Percentiles rank a stretch among this genome's conserved stretches.
phyloP scores from a whole-genome alignment of 768 basidiomycete species.

The Serpula lacrymans region DNA sequence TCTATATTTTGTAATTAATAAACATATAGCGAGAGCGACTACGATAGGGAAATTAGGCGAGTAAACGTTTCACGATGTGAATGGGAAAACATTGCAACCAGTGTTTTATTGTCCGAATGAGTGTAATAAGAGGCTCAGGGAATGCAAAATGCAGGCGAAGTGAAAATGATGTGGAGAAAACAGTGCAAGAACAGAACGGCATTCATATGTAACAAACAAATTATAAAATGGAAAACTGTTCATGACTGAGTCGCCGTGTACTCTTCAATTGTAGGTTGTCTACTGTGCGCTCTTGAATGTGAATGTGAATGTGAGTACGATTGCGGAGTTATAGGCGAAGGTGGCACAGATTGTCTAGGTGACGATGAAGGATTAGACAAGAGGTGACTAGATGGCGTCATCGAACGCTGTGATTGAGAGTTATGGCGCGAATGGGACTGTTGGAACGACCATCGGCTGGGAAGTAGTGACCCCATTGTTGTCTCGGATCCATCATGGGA shows the following conservation, averaged over 20 bases:
- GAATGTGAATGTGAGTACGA: conserved; percentile 20
- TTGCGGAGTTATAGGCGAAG: no score
- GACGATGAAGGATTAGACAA: conserved; percentile 22
- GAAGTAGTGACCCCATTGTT: conserved; percentile 31
- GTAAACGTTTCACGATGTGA: no score
- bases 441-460: conserved; percentile 30
- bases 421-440: conserved; percentile 27
- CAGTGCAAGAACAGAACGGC: not conserved
- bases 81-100: conserved; percentile 5
- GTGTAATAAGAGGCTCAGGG: conserved; percentile 1
- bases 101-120: conserved; percentile 8
- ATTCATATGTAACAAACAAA: conserved; percentile 4
- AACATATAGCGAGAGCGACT: no score
- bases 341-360: conserved; percentile 26
- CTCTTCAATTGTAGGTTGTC: conserved; percentile 31
- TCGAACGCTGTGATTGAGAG: conserved; percentile 31
- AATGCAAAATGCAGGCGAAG: conserved; percentile 1
- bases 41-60: no score
- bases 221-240: not conserved
- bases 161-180: conserved; percentile 1
- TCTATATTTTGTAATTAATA: no score
- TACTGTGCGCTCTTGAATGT: conserved; percentile 24
- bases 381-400: conserved; percentile 8
- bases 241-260: conserved; percentile 10
- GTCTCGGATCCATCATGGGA: conserved; percentile 28